phyloP scores from a whole-genome alignment of 169 alveolate genomes.

The Plasmodium blacklocki region DNA sequence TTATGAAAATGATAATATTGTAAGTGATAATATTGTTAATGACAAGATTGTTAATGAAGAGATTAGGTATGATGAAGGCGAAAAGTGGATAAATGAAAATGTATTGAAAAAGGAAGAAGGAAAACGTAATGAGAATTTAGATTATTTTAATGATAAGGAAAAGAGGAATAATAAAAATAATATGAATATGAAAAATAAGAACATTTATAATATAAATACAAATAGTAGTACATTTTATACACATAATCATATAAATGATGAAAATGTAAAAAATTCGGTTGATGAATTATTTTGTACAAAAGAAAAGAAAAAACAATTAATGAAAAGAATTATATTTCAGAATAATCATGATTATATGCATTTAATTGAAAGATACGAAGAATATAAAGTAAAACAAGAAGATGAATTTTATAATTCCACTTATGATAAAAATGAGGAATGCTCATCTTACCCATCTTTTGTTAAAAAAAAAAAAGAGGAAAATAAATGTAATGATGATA shows the following conservation, averaged over 20 bases:
- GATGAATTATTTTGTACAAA: conserved; percentile 50
- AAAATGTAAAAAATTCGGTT: conserved; percentile 43
- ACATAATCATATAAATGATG: conserved; percentile 21
- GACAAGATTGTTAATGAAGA: too few relatives aligned
- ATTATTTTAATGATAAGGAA: too few relatives aligned
- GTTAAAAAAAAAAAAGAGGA: too few relatives aligned
- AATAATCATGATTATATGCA: conserved; percentile 49
- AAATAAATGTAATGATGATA: conserved; percentile 1
- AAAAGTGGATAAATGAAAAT: background rate
- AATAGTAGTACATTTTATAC: background rate
- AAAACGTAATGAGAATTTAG: background rate
- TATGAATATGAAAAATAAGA: too few relatives aligned
- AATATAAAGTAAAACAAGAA: conserved; percentile 23
- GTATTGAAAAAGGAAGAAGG: background rate
- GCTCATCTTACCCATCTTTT: background rate
- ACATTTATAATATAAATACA: too few relatives aligned
- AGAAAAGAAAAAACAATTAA: conserved; percentile 57
- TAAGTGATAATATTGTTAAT: background rate
- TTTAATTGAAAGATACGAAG: conserved; percentile 35
- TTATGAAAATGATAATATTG: background rate
- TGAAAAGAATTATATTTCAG: conserved; percentile 63
- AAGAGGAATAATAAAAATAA: too few relatives aligned
- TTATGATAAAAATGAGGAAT: conserved; percentile 1
- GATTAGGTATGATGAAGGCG: background rate
- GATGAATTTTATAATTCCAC: conserved; percentile 37